Base-by-base conservation (phyloP, 2,329 filamentous ascomycete species). In the Ophiostoma fasciatum region DNA sequence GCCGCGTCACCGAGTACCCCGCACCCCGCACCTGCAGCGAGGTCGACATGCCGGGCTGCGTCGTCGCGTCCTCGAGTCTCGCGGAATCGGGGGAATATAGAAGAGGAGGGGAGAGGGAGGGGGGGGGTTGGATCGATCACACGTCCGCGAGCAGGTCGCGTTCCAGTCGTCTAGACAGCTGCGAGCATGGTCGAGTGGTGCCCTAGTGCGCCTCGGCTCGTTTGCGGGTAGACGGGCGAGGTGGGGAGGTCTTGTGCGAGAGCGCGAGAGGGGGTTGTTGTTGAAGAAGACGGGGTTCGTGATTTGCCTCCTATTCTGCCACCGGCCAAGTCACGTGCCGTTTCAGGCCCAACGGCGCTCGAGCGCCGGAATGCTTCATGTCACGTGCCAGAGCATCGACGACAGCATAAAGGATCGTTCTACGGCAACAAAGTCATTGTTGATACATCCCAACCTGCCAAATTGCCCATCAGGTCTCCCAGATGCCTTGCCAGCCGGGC, bases 11-110 rank as follows among this genome's bases (percentile, higher is more conserved):
- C 34, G 51, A 49, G 37, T 46, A 44, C 33, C 49, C 51, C 45
- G 51, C 43, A 14, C 48, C 48, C 22, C 49, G 47, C 21, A 56
- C 52, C 32, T 51, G 49, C 12, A 56, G 43, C 20, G 43, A 50
- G 9, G 52, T 47, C 54, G 55, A 56, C 29, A 4, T 29, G 19
- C 8, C 22, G 13, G 35, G 15, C 20, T 10, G 22, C 7, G 26
- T 14, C 7, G 25, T 4, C n/a, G 11, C n/a, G n/a, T n/a, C n/a
- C n/a, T n/a, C n/a, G n/a, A n/a, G n/a, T n/a, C n/a, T n/a, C n/a
- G n/a, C n/a, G n/a, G n/a, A n/a, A n/a, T n/a, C n/a, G n/a, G n/a
- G n/a, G n/a, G n/a, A n/a, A n/a, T n/a, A 19, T 13, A 9, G 15
- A 28, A 18, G 9, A n/a, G 13, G 22, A n/a, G 15, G 5, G 28